phyloP scores from a whole-genome alignment of 768 basidiomycete species.

The Crassisporium funariophilum region DNA sequence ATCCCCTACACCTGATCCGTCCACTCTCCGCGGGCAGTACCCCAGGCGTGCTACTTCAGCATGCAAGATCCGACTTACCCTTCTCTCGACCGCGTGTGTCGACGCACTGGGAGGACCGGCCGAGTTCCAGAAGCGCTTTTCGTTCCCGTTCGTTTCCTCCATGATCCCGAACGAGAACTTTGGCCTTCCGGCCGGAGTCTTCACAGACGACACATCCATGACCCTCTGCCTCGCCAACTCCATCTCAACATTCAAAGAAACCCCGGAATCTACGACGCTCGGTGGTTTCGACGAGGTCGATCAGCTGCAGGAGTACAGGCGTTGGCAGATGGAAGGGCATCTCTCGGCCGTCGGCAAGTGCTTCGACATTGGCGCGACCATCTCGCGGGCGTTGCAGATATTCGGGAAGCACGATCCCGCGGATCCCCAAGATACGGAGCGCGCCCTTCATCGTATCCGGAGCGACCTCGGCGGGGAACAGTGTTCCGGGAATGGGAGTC shows the following conservation, averaged over 20 bases:
- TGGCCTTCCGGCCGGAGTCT: constrained; percentile 37
- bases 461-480: constrained; percentile 25
- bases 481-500: constrained; percentile 42
- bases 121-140: constrained; percentile 41
- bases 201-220: constrained; percentile 55
- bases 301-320: constrained; percentile 36
- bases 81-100: constrained; percentile 43
- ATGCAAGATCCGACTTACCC: constrained; percentile 42
- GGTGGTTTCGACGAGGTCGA: constrained; percentile 37
- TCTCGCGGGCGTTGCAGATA: constrained; percentile 32
- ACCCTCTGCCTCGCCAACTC: constrained; percentile 46
- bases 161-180: constrained; percentile 45
- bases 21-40: constrained; percentile 27
- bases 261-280: constrained; percentile 6
- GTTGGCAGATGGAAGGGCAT: constrained; percentile 34
- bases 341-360: constrained; percentile 37
- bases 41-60: constrained; percentile 26
- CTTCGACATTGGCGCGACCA: constrained; percentile 44
- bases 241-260: constrained; percentile 31
- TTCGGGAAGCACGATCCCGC: constrained; percentile 23
- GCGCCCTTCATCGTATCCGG: constrained; percentile 32
- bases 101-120: constrained; percentile 49
- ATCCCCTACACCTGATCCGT: constrained; percentile 1
- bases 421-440: no score
- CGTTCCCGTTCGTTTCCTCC: constrained; percentile 35